Evolutionary conservation across 2,329 filamentous ascomycete genomes (phyloP), one percentile per base, ranked within the genome.

Genomic region (Arthrobotrys conoides): DNA sequence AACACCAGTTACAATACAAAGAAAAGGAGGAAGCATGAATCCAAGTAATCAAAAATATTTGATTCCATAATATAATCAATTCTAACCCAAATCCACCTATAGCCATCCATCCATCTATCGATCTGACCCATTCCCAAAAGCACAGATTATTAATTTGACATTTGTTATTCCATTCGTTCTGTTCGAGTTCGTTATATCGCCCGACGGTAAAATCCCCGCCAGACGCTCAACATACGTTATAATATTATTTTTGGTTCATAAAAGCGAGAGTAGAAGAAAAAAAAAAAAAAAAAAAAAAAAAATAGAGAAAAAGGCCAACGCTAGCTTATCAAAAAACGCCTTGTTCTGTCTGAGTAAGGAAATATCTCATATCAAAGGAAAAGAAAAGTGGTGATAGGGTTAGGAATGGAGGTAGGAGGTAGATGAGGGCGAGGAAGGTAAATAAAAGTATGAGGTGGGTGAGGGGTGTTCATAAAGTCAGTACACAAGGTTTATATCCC

Each of bases 281-380:
- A 24, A 27, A 16, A 16, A 24, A 24, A 41, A 44, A 41, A 61
- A 36, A 20, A 38, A 38, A 20, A 18, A n/a, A 6, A 12, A 71
- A 71, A 30, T 6, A 30, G 44, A 20, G 33, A 61, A 48, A 12
- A 22, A 3, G 18, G 48, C 9, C 38, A 63, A 36, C 55, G 68
- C 68, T 65, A 61, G 51, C 27, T n/a, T 48, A 22, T 24, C 38
- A 65, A 44, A 51, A 44, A 71, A 64, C 51, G 38, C 41, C 55
- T 41, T 38, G 48, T 61, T 71, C 67, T 71, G 33, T 61, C 33
- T 27, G 41, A 46, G 48, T 22, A 71, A 63, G 36, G 33, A 51
- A 69, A 69, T 44, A 8, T 46, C n/a, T 51, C 48, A 6, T 51
- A 51, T 48, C 44, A 14, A 48, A 48, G 44, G 14, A 46, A 16